These are phyloP conservation scores for Cryptosporidium meleagridis DNA, from an alignment of 169 alveolate genomes.

Conservation along the genomic window DNA sequence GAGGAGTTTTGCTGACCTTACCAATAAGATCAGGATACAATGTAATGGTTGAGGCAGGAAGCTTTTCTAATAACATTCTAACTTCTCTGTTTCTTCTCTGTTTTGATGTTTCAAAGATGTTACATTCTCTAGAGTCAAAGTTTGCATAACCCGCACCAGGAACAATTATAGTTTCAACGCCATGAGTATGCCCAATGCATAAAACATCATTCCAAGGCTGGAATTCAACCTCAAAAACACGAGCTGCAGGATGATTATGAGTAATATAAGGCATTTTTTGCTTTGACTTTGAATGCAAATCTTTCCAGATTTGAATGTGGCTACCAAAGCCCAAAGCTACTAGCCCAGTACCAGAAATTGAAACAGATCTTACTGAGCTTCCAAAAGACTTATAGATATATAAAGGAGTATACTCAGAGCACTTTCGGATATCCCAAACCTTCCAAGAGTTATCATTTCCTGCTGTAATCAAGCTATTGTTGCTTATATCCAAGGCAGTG, in stretches of 20 bases:
- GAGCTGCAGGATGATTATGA: conserved; percentile 81
- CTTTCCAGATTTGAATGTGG: conserved; percentile 90
- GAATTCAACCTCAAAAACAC: conserved; percentile 84
- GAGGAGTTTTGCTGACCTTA: conserved; percentile 84
- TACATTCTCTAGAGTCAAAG: conserved; percentile 90
- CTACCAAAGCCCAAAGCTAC: conserved; percentile 84
- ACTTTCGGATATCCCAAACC: conserved; percentile 94
- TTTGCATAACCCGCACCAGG: conserved; percentile 96
- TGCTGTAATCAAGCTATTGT: conserved; percentile 83
- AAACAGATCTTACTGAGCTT: conserved; percentile 77
- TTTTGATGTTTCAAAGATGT: conserved; percentile 88
- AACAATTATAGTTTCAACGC: conserved; percentile 89
- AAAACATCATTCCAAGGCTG: conserved; percentile 94
- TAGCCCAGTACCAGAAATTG: conserved; percentile 88
- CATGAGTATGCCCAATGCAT: conserved; percentile 91
- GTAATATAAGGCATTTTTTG: conserved; percentile 89
- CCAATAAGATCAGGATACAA: conserved; percentile 89
- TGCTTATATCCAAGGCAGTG: conserved; percentile 78
- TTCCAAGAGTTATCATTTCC: conserved; percentile 88
- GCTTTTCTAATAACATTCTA: conserved; percentile 90
- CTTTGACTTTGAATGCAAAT: conserved; percentile 80
- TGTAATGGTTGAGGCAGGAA: conserved; percentile 93
- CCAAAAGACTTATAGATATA: conserved; percentile 77
- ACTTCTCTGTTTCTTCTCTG: conserved; percentile 91
- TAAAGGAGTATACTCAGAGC: conserved; percentile 76